Evolutionary conservation across 768 basidiomycete genomes (phyloP).

Genomic region (Trametopsis cervina): DNA sequence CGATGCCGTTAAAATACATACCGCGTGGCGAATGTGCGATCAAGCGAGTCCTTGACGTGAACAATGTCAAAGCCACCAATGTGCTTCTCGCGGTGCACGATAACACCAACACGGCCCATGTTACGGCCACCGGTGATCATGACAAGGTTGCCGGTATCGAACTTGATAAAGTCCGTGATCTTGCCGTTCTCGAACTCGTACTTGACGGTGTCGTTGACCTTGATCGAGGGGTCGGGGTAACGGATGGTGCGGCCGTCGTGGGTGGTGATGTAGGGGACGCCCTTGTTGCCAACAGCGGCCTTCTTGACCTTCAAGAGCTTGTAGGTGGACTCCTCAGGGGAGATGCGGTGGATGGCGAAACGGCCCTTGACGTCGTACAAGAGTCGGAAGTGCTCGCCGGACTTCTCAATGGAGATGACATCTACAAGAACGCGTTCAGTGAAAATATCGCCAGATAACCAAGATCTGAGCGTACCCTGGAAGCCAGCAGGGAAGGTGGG

Average conservation of each 20-base stretch:
- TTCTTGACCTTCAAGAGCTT: constrained; percentile 94
- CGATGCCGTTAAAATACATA: too few species aligned
- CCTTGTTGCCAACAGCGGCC: constrained; percentile 86
- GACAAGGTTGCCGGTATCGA: constrained; percentile 95
- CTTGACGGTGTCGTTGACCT: constrained; percentile 95
- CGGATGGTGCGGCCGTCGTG: constrained; percentile 99
- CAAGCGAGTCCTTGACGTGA: constrained; percentile 92
- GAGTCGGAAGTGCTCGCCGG: constrained; percentile 98
- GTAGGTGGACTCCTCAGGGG: constrained; percentile 92
- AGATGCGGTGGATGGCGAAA: constrained; percentile 99
- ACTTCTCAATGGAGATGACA: constrained; percentile 96
- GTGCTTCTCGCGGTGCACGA: constrained; percentile 96
- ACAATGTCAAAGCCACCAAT: constrained; percentile 98
- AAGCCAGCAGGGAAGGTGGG: constrained; percentile 95
- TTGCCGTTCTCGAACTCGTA: constrained; percentile 94
- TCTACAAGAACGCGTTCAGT: constrained; percentile 39
- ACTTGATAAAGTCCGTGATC: constrained; percentile 89
- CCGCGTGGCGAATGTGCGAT: constrained; percentile 97
- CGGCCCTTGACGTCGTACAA: constrained; percentile 99
- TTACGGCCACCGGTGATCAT: constrained; percentile 99
- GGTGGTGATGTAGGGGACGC: constrained; percentile 95
- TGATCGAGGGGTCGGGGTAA: constrained; percentile 94
- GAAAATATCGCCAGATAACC: not conserved
- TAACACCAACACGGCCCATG: constrained; percentile 97
- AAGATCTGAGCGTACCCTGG: constrained; percentile 60